phyloP scores from a whole-genome alignment of 495 filamentous ascomycete genomes.

The Aspergillus homomorphus region DNA sequence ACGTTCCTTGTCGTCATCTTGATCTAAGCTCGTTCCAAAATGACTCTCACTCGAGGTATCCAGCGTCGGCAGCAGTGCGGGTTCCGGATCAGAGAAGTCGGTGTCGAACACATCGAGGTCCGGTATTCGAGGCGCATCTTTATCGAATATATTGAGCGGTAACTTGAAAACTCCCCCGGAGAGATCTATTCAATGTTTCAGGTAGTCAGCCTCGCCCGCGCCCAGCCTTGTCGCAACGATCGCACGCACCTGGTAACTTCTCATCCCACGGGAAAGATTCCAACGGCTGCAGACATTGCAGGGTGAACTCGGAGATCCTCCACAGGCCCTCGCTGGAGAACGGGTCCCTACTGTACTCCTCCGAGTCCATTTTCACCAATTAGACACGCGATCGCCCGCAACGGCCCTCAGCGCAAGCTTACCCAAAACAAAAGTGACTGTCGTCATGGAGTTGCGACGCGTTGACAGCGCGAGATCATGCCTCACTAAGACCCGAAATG shows the following conservation, averaged over 20 bases:
- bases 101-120: slow-evolving; percentile 33
- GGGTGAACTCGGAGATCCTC: slow-evolving; percentile 47
- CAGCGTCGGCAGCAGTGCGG: slow-evolving; percentile 22
- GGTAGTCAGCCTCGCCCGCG: not conserved
- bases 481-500: slow-evolving; percentile 15
- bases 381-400: not conserved
- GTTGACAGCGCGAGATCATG: slow-evolving; percentile 23
- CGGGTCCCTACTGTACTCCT: slow-evolving; percentile 52
- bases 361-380: slow-evolving; percentile 39
- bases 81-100: slow-evolving; percentile 19
- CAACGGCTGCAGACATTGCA: slow-evolving; percentile 38
- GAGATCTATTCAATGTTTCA: slow-evolving; percentile 25
- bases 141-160: slow-evolving; percentile 21
- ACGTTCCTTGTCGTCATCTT: slow-evolving; percentile 20
- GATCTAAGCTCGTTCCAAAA: slow-evolving; percentile 12
- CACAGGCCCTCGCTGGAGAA: slow-evolving; percentile 72
- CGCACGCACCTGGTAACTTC: slow-evolving; percentile 33
- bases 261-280: slow-evolving; percentile 38
- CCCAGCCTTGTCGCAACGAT: not conserved
- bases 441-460: slow-evolving; percentile 15
- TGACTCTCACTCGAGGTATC: slow-evolving; percentile 32
- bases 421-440: slow-evolving; percentile 4
- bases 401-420: not conserved
- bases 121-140: slow-evolving; percentile 27
- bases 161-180: slow-evolving; percentile 26